These are phyloP conservation scores for Candida vartiovaarae DNA, from an alignment of 805 yeast genomes.

Conservation along the genomic window DNA sequence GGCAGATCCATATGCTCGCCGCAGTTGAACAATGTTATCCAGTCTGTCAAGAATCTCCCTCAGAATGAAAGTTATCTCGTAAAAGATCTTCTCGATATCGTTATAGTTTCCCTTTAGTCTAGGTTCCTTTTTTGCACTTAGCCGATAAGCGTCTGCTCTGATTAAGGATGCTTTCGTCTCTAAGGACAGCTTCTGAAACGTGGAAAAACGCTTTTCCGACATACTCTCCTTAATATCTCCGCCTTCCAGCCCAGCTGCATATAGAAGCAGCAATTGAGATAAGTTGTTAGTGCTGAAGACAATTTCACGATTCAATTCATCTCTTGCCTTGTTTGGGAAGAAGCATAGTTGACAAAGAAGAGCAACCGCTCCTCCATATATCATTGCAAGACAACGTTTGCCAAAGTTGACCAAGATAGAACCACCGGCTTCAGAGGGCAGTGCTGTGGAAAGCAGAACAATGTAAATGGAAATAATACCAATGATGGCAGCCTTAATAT, in stretches of 20 bases:
- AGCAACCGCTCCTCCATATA: conserved; percentile 44
- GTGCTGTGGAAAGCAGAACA: conserved; percentile 37
- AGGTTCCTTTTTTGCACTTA: conserved; percentile 39
- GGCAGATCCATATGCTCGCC: conserved; percentile 39
- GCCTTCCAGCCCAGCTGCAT: conserved; percentile 34
- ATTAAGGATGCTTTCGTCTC: conserved; percentile 32
- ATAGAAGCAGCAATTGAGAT: conserved; percentile 30
- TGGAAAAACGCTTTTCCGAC: conserved; percentile 25
- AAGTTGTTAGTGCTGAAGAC: conserved; percentile 33
- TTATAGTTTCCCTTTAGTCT: conserved; percentile 39
- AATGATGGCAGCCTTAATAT: conserved; percentile 44
- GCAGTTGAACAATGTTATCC: conserved; percentile 36
- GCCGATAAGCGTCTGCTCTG: conserved; percentile 35
- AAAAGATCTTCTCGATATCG: conserved; percentile 32
- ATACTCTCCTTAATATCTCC: conserved; percentile 22
- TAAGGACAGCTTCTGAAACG: conserved; percentile 28
- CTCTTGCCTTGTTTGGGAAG: conserved; percentile 43
- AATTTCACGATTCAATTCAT: conserved; percentile 35
- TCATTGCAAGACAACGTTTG: conserved; percentile 43
- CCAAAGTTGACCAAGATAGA: conserved; percentile 38
- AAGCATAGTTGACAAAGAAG: conserved; percentile 36
- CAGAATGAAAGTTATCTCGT: conserved; percentile 38
- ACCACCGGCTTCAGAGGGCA: conserved; percentile 33
- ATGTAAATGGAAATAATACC: conserved; percentile 40
- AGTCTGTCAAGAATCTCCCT: conserved; percentile 41